Percentiles rank a stretch among this genome's conserved stretches.
phyloP scores from a whole-genome alignment of 2,329 filamentous ascomycete species.

The Penicillium sp. region DNA sequence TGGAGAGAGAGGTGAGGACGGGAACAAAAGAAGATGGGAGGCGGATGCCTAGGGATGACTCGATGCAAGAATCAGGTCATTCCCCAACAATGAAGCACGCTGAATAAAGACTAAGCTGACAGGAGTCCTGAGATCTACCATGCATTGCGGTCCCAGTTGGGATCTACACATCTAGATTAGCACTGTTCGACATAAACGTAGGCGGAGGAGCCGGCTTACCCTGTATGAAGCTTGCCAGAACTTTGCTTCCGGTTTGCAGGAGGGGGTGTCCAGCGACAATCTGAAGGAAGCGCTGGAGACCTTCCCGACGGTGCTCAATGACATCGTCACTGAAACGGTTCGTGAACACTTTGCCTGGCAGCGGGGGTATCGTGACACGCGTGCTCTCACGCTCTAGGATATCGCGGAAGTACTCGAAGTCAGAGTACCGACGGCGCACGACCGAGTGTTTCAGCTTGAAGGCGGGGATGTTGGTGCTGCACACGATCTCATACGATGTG shows the following conservation, averaged over 20 bases:
- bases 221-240: constrained; percentile 93
- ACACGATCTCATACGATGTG: constrained; percentile 97
- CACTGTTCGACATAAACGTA: background rate
- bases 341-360: constrained; percentile 96
- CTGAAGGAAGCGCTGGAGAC: constrained; percentile 92
- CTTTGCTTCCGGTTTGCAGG: constrained; percentile 95
- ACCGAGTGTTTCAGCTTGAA: constrained; percentile 91
- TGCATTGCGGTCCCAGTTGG: constrained; percentile 81
- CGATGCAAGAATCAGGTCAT: background rate
- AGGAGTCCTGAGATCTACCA: constrained; percentile 56
- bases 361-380: constrained; percentile 89
- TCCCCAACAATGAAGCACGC: background rate
- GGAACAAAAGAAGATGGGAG: background rate
- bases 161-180: constrained; percentile 39
- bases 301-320: constrained; percentile 89
- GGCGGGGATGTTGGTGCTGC: constrained; percentile 96
- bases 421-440: constrained; percentile 91
- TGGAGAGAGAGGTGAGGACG: background rate
- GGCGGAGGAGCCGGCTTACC: constrained; percentile 56
- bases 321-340: constrained; percentile 98
- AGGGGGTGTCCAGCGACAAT: constrained; percentile 97
- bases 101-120: constrained; percentile 1
- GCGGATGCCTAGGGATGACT: background rate
- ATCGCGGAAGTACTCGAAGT: constrained; percentile 98
- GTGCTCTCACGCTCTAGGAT: constrained; percentile 94